Percentiles rank a stretch among this genome's conserved stretches.
phyloP scores from a whole-genome alignment of 306 rosid species.

The Pueraria montana region DNA sequence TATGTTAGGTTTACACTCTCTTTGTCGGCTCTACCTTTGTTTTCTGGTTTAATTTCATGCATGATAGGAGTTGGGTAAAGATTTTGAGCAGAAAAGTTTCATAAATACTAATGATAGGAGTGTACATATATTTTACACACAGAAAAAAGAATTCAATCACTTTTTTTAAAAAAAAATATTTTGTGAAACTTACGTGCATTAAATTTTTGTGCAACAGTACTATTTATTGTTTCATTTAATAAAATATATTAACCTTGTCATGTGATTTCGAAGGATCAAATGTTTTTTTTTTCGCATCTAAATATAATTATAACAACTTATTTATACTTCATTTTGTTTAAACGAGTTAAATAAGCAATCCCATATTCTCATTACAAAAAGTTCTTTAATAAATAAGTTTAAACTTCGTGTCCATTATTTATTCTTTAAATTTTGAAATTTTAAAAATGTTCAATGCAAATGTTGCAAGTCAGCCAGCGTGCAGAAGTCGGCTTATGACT shows the following conservation, averaged over 20 bases:
- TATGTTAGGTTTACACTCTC: constrained; percentile 41
- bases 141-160: not conserved
- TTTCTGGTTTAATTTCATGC: not conserved
- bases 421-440: no score
- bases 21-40: constrained; percentile 27
- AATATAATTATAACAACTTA: not conserved
- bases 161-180: not conserved
- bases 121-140: not conserved
- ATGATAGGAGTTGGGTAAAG: not conserved
- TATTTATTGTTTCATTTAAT: no score
- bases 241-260: not conserved
- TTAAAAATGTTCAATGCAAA: no score
- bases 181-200: not conserved
- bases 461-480: no score
- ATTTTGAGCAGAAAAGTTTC: not conserved
- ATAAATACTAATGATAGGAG: not conserved
- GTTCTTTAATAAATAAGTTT: not conserved
- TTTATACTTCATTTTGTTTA: not conserved
- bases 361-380: not conserved
- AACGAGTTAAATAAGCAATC: not conserved
- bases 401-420: no score
- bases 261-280: not conserved
- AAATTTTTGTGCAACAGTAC: not conserved
- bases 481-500: no score
- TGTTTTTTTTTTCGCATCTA: not conserved